Conservation (phyloP, 2,329 filamentous ascomycete genomes). For the Moelleriella libera region DNA sequence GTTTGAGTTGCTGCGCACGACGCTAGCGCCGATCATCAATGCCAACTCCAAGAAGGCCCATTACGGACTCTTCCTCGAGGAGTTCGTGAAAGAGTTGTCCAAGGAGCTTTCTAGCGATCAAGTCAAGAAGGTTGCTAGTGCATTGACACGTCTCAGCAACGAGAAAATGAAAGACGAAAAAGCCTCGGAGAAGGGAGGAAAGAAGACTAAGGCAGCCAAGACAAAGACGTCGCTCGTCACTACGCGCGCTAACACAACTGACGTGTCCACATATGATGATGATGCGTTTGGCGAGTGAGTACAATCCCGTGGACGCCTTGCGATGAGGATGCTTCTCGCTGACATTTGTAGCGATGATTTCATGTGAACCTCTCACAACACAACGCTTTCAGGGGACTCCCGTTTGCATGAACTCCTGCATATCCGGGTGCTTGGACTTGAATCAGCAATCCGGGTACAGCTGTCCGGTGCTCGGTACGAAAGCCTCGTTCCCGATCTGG, state of each 20-base stretch:
- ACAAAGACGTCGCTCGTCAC: slow-evolving; percentile 77
- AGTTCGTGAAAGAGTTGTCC: slow-evolving; percentile 75
- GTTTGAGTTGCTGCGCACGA: slow-evolving; percentile 67
- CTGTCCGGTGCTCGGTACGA: too few relatives aligned
- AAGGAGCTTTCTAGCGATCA: slow-evolving; percentile 84
- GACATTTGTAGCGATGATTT: slow-evolving; percentile 46
- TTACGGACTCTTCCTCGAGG: slow-evolving; percentile 79
- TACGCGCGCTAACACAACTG: slow-evolving; percentile 43
- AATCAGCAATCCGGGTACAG: too few relatives aligned
- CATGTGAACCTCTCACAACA: slow-evolving; percentile 38
- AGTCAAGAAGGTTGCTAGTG: slow-evolving; percentile 89
- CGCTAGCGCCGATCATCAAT: slow-evolving; percentile 64
- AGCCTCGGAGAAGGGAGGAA: slow-evolving; percentile 78
- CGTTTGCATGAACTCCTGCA: too few relatives aligned
- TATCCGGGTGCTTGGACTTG: too few relatives aligned
- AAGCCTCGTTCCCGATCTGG: too few relatives aligned
- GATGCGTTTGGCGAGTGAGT: slow-evolving; percentile 74
- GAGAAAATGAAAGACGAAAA: slow-evolving; percentile 99
- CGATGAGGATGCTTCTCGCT: background rate
- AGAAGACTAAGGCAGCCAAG: slow-evolving; percentile 96
- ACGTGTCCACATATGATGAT: slow-evolving; percentile 69
- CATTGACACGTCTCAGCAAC: slow-evolving; percentile 79
- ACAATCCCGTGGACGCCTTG: background rate
- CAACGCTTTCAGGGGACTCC: too few relatives aligned
- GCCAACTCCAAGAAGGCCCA: slow-evolving; percentile 75